Evolutionary conservation across 2,329 filamentous ascomycete species (phyloP), one percentile per base, ranked within the genome.

Genomic region (Chrysoporthe deuterocubensis): DNA sequence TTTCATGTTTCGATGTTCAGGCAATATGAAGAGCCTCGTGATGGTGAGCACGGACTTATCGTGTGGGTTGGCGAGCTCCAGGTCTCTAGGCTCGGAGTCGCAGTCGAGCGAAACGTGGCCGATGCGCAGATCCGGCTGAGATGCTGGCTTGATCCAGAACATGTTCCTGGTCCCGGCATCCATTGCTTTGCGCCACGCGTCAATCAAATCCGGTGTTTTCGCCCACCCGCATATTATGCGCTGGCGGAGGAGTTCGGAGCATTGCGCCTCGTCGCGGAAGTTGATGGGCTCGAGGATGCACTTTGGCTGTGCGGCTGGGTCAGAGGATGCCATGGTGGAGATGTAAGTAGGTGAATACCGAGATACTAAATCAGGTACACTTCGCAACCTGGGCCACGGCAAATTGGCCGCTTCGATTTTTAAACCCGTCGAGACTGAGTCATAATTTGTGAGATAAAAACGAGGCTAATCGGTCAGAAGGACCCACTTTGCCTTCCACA

Each of bases 21-120:
- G 69, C 6, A 71, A 63, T 50, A 72, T 67, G 42, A 72, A 72
- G 44, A 72, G 62, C n/a, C 68, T 65, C 11, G 67, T 46, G 48
- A 71, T 65, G 18, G 59, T 65, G 0, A 68, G 11, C 4, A 42
- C 40, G 3, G 68, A 66, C 32, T 64, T 66, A 21, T 67, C 69
- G 18, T 32, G 21, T n/a, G 62, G 37, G 16, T 62, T 70, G 65
- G 66, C 68, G 26, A 67, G 59, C 44, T 68, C 68, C 42, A 59
- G 65, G 21, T 67, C 43, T 4, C 60, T 50, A n/a, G 60, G 60
- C 26, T 59, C 59, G 42, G 65, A 9, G 43, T 59, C 65, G 59
- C 50, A 46, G 61, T 67, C 67, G 40, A 69, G 67, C 3, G 67
- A 69, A 32, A 69, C 62, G 61, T 69, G 67, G 6, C 67, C 67